Evolutionary conservation across 2,329 filamentous ascomycete genomes (phyloP).

Genomic region (Aspergillus sp.): DNA sequence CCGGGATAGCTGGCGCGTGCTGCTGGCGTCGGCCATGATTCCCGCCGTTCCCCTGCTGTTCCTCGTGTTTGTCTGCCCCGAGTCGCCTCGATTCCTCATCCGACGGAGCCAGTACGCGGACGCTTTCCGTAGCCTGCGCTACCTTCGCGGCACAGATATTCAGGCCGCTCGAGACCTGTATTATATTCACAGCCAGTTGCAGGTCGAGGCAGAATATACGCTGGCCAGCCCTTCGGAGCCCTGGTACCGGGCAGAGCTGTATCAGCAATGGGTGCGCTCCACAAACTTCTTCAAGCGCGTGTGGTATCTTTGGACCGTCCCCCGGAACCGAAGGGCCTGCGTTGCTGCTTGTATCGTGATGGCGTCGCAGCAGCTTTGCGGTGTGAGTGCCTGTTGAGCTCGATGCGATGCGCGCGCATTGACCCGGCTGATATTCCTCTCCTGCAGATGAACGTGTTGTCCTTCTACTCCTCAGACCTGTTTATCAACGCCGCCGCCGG

Average conservation of each 20-base stretch:
- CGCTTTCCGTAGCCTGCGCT: conserved; percentile 25
- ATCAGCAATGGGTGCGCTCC: conserved; percentile 6
- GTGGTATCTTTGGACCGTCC: conserved; percentile 11
- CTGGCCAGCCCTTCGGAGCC: background rate
- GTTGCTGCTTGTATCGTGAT: conserved; percentile 19
- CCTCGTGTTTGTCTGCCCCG: conserved; percentile 38
- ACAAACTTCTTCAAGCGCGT: conserved; percentile 12
- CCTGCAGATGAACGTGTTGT: conserved; percentile 20
- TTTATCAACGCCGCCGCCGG: conserved; percentile 9
- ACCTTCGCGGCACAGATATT: conserved; percentile 25
- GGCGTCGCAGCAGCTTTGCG: conserved; percentile 23
- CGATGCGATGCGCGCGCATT: background rate
- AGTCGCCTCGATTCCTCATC: conserved; percentile 34
- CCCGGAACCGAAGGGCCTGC: conserved; percentile 16
- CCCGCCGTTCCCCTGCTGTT: conserved; percentile 38
- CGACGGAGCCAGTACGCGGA: conserved; percentile 17
- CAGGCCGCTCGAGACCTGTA: conserved; percentile 29
- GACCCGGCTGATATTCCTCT: background rate
- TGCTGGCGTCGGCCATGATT: conserved; percentile 40
- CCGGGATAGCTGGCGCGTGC: conserved; percentile 35
- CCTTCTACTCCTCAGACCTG: conserved; percentile 20
- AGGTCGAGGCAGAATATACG: conserved; percentile 18
- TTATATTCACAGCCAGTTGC: conserved; percentile 23
- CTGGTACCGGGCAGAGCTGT: conserved; percentile 2
- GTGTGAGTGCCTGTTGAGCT: conserved; percentile 7